Evolutionary conservation across 257 asterid species (phyloP), one percentile per base, ranked within the genome.

Genomic region (Cinchona pubescens): DNA sequence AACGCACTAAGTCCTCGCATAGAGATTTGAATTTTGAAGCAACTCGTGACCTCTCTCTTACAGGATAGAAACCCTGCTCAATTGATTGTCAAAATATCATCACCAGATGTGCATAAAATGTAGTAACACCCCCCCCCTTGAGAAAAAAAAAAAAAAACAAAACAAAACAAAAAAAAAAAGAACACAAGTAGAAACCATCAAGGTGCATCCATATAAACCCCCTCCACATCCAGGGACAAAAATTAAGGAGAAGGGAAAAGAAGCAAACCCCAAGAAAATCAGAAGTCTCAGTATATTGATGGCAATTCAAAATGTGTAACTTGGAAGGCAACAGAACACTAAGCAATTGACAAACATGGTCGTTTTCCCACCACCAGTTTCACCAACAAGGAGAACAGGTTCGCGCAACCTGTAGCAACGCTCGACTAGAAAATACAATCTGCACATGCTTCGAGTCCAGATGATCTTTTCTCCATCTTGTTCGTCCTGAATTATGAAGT

Each of bases 291-390:
- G 99, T 87, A 81, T 87, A 88, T 85, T 94, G 99, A 75, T 94
- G 99, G 87, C 99, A 94, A 81, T 94, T 94, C 89, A 94, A 82
- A 68, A 90, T 83, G 78, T 91, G 96, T 71, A 94, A 83, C 70
- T 86, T 89, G 82, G 94, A 89, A 58, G 82, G 83, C 89, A 87
- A 65, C 80, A 84, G 77, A 79, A 63, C 76, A 82, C 99, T 94
- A 65, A 94, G 97, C 91, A 94, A 82, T 84, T 94, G 99, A 56
- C 98, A 91, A 55, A 92, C 92, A 34, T n/a, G 16, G 97, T 92
- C 48, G 99, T 94, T 84, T 94, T 94, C 78, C 99, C 99, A 74
- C 99, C 98, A 71, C 99, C 99, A 59, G 99, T 94, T 87, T 94
- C 99, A 73, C 99, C 99, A 69, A 94, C 92, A 78, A 94, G 97